Evolutionary conservation across 495 filamentous ascomycete species (phyloP), one percentile per base, ranked within the genome.

Genomic region (Trichocladium uniseriatum): DNA sequence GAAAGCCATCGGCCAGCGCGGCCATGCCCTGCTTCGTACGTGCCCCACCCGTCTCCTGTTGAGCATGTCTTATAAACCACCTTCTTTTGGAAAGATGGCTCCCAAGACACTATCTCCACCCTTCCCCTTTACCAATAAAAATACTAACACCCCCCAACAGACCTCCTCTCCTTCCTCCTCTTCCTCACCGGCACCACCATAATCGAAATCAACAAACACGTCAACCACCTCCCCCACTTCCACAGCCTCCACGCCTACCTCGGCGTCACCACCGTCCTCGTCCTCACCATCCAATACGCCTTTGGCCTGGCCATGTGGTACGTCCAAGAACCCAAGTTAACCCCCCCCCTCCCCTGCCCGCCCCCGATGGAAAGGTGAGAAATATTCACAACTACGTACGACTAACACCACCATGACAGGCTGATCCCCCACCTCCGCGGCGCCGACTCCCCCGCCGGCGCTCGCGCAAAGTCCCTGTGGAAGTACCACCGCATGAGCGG

Each of bases 401-500:
- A n/a, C n/a, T n/a, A n/a, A n/a, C n/a, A n/a, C n/a, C n/a, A n/a
- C n/a, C n/a, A n/a, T n/a, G n/a, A n/a, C n/a, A n/a, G n/a, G 69
- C 87, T 77, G 45, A 56, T 77, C 5, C 89, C 89, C 0, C 49
- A 52, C 0, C 47, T 94, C 0, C 87, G 88, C 51, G 90, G 90
- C 16, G 80, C 87, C 52, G 81, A 81, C 0, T 88, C 88, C 51
- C 89, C 90, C 16, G 80, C 86, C 52, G 81, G 80, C 47, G 81
- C 85, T 20, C 83, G 79, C 1, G 91, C 87, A 24, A 94, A 89
- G 73, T 70, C 66, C 31, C 53, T 92, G 28, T 97, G 89, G 70
- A 95, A 94, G 62, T 95, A 89, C 57, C 91, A 96, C 65, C 80
- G 91, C 13, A 66, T 72, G 48, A 71, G 69, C n/a, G 91, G 91